Percentiles rank a stretch among this genome's conserved stretches.
phyloP scores from a whole-genome alignment of 306 rosid species.

The Cucurbita maxima region DNA sequence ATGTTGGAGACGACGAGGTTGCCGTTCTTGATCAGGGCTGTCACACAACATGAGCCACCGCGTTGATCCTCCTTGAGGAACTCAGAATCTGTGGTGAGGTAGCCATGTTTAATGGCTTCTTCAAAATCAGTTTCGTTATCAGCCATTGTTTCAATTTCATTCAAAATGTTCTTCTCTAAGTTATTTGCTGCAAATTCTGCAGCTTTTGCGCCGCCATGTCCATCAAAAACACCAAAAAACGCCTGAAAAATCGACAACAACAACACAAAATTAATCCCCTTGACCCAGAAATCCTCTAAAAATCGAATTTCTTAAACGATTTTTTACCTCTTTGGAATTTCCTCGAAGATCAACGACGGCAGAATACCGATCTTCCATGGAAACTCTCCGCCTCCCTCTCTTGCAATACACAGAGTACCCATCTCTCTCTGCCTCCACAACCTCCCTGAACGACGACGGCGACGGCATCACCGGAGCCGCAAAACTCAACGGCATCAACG shows the following conservation, averaged over 20 bases:
- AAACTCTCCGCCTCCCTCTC: slow-evolving; percentile 77
- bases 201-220: slow-evolving; percentile 90
- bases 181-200: slow-evolving; percentile 71
- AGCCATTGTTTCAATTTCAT: slow-evolving; percentile 27
- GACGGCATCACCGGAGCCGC: slow-evolving; percentile 34
- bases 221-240: slow-evolving; percentile 77
- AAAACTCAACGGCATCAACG: slow-evolving; percentile 31
- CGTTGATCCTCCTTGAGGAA: slow-evolving; percentile 53
- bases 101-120: slow-evolving; percentile 73
- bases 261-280: not conserved
- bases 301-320: not conserved
- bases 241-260: slow-evolving; percentile 41
- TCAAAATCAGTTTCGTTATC: slow-evolving; percentile 24
- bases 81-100: slow-evolving; percentile 64
- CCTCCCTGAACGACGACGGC: slow-evolving; percentile 30
- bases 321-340: slow-evolving; percentile 49
- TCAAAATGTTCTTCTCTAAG: slow-evolving; percentile 52
- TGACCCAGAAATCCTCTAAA: not conserved
- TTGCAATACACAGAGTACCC: slow-evolving; percentile 66
- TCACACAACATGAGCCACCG: slow-evolving; percentile 83
- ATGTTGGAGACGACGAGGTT: slow-evolving; percentile 67
- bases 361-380: slow-evolving; percentile 83
- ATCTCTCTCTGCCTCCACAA: slow-evolving; percentile 38
- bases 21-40: slow-evolving; percentile 64
- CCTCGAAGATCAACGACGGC: slow-evolving; percentile 54